Evolutionary conservation across 2,329 filamentous ascomycete species (phyloP), one percentile per base, ranked within the genome.

Genomic region (Cladosporium sp.): DNA sequence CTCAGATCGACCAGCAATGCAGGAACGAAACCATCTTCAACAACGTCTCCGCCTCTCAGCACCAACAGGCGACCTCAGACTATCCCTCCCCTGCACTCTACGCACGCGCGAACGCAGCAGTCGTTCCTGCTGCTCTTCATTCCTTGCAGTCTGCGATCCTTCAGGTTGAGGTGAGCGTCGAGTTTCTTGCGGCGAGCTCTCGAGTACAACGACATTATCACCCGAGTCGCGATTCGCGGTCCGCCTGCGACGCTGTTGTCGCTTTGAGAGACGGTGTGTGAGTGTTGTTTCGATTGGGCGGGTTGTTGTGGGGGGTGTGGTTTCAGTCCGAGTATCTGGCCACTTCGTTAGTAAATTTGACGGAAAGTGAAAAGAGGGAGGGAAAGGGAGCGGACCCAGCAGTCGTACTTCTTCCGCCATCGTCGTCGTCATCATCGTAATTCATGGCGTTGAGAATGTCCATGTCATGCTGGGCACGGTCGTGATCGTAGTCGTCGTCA

Each of bases 331-430:
- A 68, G 59, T 68, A 70, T 59, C 67, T 71, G 65, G 28, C 59
- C 21, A 7, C 30, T 8, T 21, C 1, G 55, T 71, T 65, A 71
- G 69, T 41, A 34, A 47, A 6, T n/a, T 55, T 59, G 44, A 38
- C 34, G 32, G 14, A 32, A 38, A 24, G 7, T 7, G 28, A 2
- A 11, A 6, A 38, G 28, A 10, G 51, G 44, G 36, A 65, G 66
- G 59, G 61, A 62, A 54, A 62, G 65, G 60, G 44, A 65, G 65
- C 70, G 68, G 67, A 73, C 72, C 72, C 72, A 68, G 66, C 68
- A 30, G 65, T 59, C 70, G 66, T 71, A 72, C 70, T 71, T 64
- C 64, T 67, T 47, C 65, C 68, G 21, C 55, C 47, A 15, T 55
- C 64, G 32, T 65, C 64, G 28, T 55, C 26, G 44, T 68, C 66